phyloP scores from a whole-genome alignment of 2,329 filamentous ascomycete genomes.

The Alternaria sp. region DNA sequence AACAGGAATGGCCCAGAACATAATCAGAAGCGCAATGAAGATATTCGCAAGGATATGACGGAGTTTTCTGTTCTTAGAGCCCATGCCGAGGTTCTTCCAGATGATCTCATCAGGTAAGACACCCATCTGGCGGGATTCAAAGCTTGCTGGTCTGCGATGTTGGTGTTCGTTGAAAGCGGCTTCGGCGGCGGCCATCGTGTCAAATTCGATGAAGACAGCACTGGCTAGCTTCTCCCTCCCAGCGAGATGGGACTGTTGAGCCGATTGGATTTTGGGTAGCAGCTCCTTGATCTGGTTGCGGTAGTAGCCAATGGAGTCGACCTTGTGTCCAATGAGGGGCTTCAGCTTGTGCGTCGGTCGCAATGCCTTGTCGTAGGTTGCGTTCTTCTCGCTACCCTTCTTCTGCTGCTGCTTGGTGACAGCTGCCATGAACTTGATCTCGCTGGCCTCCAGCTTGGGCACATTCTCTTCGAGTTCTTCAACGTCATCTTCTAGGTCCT shows the following conservation, averaged over 20 bases:
- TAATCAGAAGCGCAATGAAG: constrained; percentile 49
- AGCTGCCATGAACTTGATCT: constrained; percentile 47
- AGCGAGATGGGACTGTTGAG: constrained; percentile 70
- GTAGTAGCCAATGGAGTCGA: constrained; percentile 83
- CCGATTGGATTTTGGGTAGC: constrained; percentile 70
- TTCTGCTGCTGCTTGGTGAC: constrained; percentile 2
- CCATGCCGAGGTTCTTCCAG: constrained; percentile 54
- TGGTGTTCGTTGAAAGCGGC: constrained; percentile 62
- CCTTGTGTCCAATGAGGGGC: constrained; percentile 50
- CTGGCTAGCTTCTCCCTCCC: constrained; percentile 71
- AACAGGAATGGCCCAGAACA: constrained; percentile 55
- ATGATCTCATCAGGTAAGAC: constrained; percentile 55
- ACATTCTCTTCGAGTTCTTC: constrained; percentile 52
- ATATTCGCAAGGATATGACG: constrained; percentile 43
- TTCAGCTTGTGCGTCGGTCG: constrained; percentile 50
- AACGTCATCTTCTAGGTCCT: constrained; percentile 52
- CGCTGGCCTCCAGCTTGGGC: constrained; percentile 52
- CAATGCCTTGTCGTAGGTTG: constrained; percentile 69
- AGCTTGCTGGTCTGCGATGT: constrained; percentile 10
- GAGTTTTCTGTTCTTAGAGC: constrained; percentile 35
- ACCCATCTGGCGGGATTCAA: constrained; percentile 51
- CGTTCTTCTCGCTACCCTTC: constrained; percentile 54
- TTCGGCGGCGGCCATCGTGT: constrained; percentile 81
- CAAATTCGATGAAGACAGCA: constrained; percentile 88
- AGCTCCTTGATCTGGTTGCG: constrained; percentile 75